Base-by-base conservation (phyloP, 352 stramenopile species). In the Phytophthora ohioensis region DNA sequence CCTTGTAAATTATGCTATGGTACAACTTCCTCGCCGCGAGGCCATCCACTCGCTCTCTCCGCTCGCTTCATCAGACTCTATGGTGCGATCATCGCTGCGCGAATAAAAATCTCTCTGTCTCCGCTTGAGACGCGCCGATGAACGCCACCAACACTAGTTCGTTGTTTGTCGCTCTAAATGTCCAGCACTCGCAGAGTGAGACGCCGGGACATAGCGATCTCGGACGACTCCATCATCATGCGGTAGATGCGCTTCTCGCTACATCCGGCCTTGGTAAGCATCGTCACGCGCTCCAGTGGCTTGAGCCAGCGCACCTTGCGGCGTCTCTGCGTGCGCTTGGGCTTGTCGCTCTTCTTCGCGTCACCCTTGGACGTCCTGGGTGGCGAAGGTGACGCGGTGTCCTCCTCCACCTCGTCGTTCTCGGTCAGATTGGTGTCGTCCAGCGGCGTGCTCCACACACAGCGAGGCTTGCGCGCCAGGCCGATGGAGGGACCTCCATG, bases 171-270 rank as follows among this genome's bases (percentile, higher is more conserved):
- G 11, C 13, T 10, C 32, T 72, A 73, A 64, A 73, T 78, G 45
- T 81, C 71, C n/a, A 76, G 51, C 39, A 88, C 67, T 17, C 64
- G 65, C 15, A 85, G 75, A 38, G 64, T 83, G 10, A 90, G 76
- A 1, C 82, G 71, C 27, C 80, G 66, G n/a, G 82, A 88, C 82
- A 90, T 90, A 39, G 82, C 82, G 67, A 90, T 90, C 58, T 90
- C 78, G 13, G 82, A 88, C 30, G 67, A 75, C 60, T 90, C 80
- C 79, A 88, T 85, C 78, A 90, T 81, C 80, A 88, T 88, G 57
- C 80, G 78, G 52, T 77, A 87, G 65, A 90, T 90, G 57, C 76
- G 76, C 60, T 86, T 84, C 78, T 90, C 82, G 56, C 82, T 90
- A 58, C 76, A 87, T 36, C 82, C 82, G 41, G 80, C 82, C 51